Base-by-base conservation (phyloP, 1,139 yeast genomes). In the Candida frijolesensis region DNA sequence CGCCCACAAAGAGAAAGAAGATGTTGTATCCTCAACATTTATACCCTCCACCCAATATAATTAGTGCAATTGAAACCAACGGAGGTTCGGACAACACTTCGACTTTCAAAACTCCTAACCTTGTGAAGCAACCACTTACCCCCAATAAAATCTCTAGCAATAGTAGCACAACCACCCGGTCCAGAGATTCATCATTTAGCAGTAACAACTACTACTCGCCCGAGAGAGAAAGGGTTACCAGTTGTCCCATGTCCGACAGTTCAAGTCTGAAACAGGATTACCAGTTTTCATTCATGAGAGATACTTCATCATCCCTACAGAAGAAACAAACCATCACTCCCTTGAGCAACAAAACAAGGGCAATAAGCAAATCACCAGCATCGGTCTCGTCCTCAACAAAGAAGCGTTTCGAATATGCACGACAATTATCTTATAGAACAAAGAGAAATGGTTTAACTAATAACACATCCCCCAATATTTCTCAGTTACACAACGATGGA, bases 271-370 rank as follows among this genome's bases (percentile, higher is more conserved):
- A 41, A 42, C 42, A 54, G 38, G 58, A 61, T 18, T 56, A 57
- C 47, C 66, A 58, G 51, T 68, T 66, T 50, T 70, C 76, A 6
- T 72, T 72, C 49, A 72, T 72, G 78, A 61, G 62, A 44, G 74
- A 69, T 15, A 72, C 78, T 0, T 56, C 76, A 3, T 70, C 76
- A 4, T 71, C 77, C 1, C 50, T 62, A 15, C 68, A 67, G 47
- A 70, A 68, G 53, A 66, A 64, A 47, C 55, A 53, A 44, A 22
- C 37, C 9, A 37, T 46, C 37, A 49, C 46, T n/a, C 50, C 48
- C 8, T 34, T 48, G 37, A 47, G 42, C 32, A 39, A 34, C 18
- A 44, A 29, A 15, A 15, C 50, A n/a, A n/a, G 52, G 10, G 33
- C 45, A 18, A 12, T 48, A 5, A 25, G 47, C 14, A 46, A 44